A percentile compares a stretch with the other conserved stretches of the same genome.
These are phyloP conservation scores for Tylopilus orsonianus DNA, from an alignment of 1,284 basidiomycete species.

Conservation along the genomic window DNA sequence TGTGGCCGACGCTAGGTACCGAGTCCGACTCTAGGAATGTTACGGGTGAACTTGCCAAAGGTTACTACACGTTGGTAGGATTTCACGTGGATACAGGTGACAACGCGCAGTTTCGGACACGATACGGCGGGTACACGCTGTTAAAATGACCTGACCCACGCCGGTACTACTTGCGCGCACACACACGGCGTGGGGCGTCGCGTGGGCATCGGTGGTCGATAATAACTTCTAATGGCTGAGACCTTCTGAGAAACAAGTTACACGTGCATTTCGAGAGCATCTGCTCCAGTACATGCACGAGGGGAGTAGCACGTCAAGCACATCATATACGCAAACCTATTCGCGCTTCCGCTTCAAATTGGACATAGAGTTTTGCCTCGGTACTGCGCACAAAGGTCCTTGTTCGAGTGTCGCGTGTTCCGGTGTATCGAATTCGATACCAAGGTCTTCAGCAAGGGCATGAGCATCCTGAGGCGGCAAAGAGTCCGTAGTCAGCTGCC, in stretches of 20 bases:
- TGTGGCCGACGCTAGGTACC: too few species aligned
- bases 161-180: too few species aligned
- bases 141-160: too few species aligned
- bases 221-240: too few species aligned
- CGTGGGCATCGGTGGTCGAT: too few species aligned
- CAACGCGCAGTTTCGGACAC: too few species aligned
- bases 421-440: slow-evolving; percentile 68
- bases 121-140: too few species aligned
- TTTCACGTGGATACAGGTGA: too few species aligned
- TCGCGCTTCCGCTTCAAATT: slow-evolving; percentile 33
- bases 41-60: too few species aligned
- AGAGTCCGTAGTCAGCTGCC: slow-evolving; percentile 68
- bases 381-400: slow-evolving; percentile 21
- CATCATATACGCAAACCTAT: slow-evolving; percentile 9
- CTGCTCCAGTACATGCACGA: background rate
- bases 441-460: slow-evolving; percentile 67
- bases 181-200: too few species aligned
- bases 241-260: background rate
- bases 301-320: background rate
- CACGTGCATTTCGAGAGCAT: background rate
- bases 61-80: too few species aligned
- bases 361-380: slow-evolving; percentile 13
- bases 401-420: slow-evolving; percentile 56
- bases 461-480: slow-evolving; percentile 61
- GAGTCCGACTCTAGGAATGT: too few species aligned